Evolutionary conservation across 192 early-diverging fungal species (phyloP).

Genomic region (Coemansia interrupta): DNA sequence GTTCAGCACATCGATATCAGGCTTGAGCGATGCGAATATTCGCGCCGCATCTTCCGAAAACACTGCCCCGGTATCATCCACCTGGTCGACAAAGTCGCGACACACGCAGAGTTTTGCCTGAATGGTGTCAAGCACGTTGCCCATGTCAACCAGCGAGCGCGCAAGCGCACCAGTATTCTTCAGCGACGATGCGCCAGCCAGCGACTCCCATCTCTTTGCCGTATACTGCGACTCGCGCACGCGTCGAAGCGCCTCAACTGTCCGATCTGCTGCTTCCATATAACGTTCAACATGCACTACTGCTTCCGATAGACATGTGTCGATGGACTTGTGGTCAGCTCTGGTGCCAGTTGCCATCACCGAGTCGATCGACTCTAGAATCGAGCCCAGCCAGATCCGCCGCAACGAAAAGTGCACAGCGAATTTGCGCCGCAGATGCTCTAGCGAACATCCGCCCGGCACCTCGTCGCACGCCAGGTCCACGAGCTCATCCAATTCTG

Average conservation of each 20-base stretch:
- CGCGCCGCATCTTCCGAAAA: conserved; percentile 19
- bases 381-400: conserved; percentile 18
- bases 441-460: conserved; percentile 1
- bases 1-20: conserved; percentile 32
- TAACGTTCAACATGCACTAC: too few relatives aligned
- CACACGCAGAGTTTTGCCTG: conserved; percentile 33
- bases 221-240: conserved; percentile 27
- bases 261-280: neutral
- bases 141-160: conserved; percentile 20
- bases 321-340: too few relatives aligned
- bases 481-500: neutral
- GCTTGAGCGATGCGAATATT: conserved; percentile 43
- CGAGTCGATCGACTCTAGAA: neutral
- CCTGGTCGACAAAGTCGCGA: conserved; percentile 10
- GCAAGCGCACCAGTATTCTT: conserved; percentile 6
- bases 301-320: too few relatives aligned
- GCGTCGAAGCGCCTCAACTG: conserved; percentile 1
- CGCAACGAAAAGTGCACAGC: conserved; percentile 28
- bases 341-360: neutral
- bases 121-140: conserved; percentile 15
- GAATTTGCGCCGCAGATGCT: conserved; percentile 13
- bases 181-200: neutral
- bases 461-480: too few relatives aligned
- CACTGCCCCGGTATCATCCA: neutral
- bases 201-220: conserved; percentile 22